Conservation (phyloP, 768 basidiomycete species). For the Amylocystis lapponica region DNA sequence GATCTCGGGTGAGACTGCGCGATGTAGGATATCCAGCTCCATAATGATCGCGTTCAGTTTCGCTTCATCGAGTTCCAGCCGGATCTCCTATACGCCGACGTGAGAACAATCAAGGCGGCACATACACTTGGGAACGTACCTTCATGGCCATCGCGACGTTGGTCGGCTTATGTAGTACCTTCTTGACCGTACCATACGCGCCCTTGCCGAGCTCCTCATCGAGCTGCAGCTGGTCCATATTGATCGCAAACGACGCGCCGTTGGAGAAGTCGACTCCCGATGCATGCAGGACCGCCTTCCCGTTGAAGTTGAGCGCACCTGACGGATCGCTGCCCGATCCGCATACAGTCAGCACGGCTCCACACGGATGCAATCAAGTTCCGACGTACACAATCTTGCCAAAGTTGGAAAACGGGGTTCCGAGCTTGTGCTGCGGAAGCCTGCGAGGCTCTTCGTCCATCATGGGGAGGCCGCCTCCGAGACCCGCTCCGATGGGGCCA, state of each 20-base stretch:
- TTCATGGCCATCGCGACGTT: conserved; percentile 99
- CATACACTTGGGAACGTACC: conserved; percentile 49
- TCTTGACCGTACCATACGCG: conserved; percentile 97
- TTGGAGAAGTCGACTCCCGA: conserved; percentile 86
- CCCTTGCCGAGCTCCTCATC: conserved; percentile 93
- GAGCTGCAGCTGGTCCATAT: conserved; percentile 88
- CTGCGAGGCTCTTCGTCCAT: conserved; percentile 34
- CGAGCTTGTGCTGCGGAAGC: conserved; percentile 35
- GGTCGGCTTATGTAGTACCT: conserved; percentile 89
- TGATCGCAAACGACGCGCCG: conserved; percentile 88
- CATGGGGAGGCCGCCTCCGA: conserved; percentile 63
- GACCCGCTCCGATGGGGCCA: conserved; percentile 57
- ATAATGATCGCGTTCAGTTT: conserved; percentile 96
- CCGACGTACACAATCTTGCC: conserved; percentile 82
- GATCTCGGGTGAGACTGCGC: conserved; percentile 84
- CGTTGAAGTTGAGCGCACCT: conserved; percentile 89
- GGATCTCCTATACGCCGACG: conserved; percentile 75
- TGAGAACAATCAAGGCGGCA: not conserved
- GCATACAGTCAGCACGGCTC: not conserved
- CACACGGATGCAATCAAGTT: not conserved
- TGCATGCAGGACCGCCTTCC: conserved; percentile 90
- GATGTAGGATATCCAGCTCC: conserved; percentile 97
- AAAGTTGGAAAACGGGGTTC: conserved; percentile 88
- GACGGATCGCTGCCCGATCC: conserved; percentile 72
- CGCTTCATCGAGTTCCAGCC: conserved; percentile 88